phyloP scores from a whole-genome alignment of 768 basidiomycete species.

The Chiua virens region DNA sequence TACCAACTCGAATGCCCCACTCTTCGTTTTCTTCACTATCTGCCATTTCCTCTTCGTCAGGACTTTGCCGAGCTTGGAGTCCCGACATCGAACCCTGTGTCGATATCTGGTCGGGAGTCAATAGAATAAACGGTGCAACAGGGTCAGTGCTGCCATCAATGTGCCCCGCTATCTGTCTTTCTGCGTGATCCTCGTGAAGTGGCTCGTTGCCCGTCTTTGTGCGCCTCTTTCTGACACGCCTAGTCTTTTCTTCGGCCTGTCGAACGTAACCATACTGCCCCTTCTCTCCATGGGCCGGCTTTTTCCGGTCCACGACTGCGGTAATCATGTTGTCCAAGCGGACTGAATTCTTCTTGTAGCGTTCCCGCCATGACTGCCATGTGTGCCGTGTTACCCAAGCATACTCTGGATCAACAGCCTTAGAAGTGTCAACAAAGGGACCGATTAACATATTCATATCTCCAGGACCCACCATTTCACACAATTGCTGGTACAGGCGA shows the following conservation, averaged over 20 bases:
- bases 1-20: constrained; percentile 67
- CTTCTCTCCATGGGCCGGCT: constrained; percentile 68
- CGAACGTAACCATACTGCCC: constrained; percentile 84
- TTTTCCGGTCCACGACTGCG: constrained; percentile 67
- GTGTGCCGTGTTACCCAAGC: constrained; percentile 81
- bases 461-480: constrained; percentile 55
- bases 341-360: constrained; percentile 79
- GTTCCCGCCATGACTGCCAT: constrained; percentile 89
- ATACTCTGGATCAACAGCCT: constrained; percentile 71
- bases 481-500: constrained; percentile 77
- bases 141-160: constrained; percentile 7
- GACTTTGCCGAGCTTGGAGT: constrained; percentile 37
- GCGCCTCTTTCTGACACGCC: constrained; percentile 52
- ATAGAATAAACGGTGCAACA: constrained; percentile 26
- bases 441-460: neutral
- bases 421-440: constrained; percentile 2
- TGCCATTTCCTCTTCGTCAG: constrained; percentile 68
- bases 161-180: constrained; percentile 13
- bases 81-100: constrained; percentile 30
- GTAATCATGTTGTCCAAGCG: constrained; percentile 67
- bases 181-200: constrained; percentile 20
- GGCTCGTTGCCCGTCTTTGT: constrained; percentile 31
- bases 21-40: constrained; percentile 55
- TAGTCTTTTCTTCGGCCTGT: constrained; percentile 67
- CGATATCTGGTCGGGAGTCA: constrained; percentile 22